Percentiles rank a stretch among this genome's conserved stretches.
These are phyloP conservation scores for Juglanconis juglandina DNA, from an alignment of 2,329 filamentous ascomycete species.

Conservation along the genomic window DNA sequence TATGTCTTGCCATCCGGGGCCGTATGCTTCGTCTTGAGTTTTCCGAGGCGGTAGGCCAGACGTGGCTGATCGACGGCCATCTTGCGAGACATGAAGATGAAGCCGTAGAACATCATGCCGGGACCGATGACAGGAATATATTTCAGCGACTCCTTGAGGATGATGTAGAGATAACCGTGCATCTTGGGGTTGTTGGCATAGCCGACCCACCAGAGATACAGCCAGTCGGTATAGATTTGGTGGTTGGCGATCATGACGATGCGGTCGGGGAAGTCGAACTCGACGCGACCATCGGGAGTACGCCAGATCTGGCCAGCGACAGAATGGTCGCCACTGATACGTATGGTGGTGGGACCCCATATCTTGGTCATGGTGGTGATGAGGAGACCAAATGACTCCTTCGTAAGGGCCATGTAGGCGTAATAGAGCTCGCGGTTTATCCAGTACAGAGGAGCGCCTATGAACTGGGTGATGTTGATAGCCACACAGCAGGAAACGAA, in stretches of 20 bases:
- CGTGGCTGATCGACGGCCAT: slow-evolving; percentile 76
- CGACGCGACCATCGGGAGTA: slow-evolving; percentile 67
- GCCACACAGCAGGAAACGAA: slow-evolving; percentile 46
- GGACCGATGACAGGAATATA: slow-evolving; percentile 75
- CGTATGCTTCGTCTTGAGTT: slow-evolving; percentile 58
- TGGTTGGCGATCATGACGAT: slow-evolving; percentile 85
- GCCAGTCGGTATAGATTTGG: slow-evolving; percentile 88
- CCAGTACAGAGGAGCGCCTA: slow-evolving; percentile 73
- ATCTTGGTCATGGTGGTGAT: slow-evolving; percentile 78
- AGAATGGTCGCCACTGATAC: slow-evolving; percentile 78
- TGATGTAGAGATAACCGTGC: slow-evolving; percentile 86
- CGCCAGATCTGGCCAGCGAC: slow-evolving; percentile 71
- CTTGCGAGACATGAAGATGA: slow-evolving; percentile 89
- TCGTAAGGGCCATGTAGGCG: slow-evolving; percentile 82
- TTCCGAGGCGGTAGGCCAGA: slow-evolving; percentile 69
- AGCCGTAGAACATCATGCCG: slow-evolving; percentile 82
- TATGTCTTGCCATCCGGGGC: slow-evolving; percentile 54
- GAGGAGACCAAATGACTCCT: slow-evolving; percentile 76
- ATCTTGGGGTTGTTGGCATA: slow-evolving; percentile 72
- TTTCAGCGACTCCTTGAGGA: slow-evolving; percentile 82
- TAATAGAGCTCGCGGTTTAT: slow-evolving; percentile 77
- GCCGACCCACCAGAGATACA: slow-evolving; percentile 92
- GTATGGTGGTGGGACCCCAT: slow-evolving; percentile 80
- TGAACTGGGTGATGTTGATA: slow-evolving; percentile 67
- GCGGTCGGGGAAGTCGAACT: slow-evolving; percentile 77